Evolutionary conservation across 768 basidiomycete species (phyloP).

Genomic region (Suillus plorans): DNA sequence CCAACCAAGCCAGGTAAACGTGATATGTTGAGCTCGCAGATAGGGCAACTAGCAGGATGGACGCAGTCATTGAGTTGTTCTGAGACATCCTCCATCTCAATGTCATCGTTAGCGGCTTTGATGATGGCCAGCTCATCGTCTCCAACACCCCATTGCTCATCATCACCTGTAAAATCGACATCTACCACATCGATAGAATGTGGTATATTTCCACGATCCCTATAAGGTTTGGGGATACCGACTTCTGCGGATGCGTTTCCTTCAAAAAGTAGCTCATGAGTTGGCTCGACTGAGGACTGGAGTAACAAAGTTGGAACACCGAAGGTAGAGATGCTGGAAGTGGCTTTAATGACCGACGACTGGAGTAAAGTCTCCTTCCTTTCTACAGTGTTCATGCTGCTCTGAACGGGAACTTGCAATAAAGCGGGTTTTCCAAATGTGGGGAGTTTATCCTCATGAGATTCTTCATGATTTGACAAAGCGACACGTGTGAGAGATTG

Average conservation of each 20-base stretch:
- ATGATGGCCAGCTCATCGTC: constrained; percentile 62
- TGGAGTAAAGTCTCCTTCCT: background rate
- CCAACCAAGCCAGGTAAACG: constrained; percentile 20
- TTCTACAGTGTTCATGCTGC: background rate
- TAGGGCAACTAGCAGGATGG: constrained; percentile 20
- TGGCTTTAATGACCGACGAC: constrained; percentile 1
- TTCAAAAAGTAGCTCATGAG: background rate
- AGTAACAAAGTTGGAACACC: constrained; percentile 20
- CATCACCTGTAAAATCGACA: constrained; percentile 8
- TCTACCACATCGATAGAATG: background rate
- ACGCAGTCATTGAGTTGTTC: constrained; percentile 4
- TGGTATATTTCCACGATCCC: background rate
- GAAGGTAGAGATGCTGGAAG: constrained; percentile 15
- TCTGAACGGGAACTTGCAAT: constrained; percentile 11
- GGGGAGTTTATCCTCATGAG: background rate
- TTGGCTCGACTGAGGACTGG: background rate
- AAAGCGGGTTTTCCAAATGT: constrained; percentile 27
- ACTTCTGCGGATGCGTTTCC: background rate
- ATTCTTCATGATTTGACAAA: background rate
- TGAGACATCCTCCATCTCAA: constrained; percentile 26
- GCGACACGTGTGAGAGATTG: background rate
- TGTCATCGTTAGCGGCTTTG: constrained; percentile 28
- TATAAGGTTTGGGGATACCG: background rate
- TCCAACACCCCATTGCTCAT: constrained; percentile 64
- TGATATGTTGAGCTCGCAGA: constrained; percentile 22